Evolutionary conservation across 495 filamentous ascomycete genomes (phyloP), one percentile per base, ranked within the genome.

Genomic region (Clohesyomyces aquaticus): DNA sequence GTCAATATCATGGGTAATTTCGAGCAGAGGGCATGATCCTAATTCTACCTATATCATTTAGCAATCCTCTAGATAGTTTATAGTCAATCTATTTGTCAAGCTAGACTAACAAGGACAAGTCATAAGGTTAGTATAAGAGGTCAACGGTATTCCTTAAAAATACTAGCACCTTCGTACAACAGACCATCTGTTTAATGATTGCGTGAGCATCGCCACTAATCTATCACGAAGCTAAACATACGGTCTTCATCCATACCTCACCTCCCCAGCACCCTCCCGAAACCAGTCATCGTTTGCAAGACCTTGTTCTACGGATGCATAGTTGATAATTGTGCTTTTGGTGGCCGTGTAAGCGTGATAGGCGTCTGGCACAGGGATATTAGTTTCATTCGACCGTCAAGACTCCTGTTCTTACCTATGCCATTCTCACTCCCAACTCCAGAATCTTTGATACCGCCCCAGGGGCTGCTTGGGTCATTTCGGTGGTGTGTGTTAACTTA

Each of bases 301-400:
- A 18, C 55, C 47, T 51, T 73, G 59, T 26, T 69, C 63, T 9
- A 55, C 58, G 2, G 59, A 47, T 9, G 69, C 84, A 53, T 85
- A 83, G 65, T 85, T 85, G 38, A 85, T 78, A 43, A 85, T 81
- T 0, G 79, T 85, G 56, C 83, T 85, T 71, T 85, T 85, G 12
- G 77, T 78, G 51, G 74, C 81, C 11, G 82, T 85, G 66, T 85
- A 85, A 22, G 80, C 80, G 43, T 82, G 72, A 66, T 83, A 85
- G 0, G 82, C 82, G 60, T 83, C 83, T 73, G 27, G 21, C 8
- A 8, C 3, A 19, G 14, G 21, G 9, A 16, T 28, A 23, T 49
- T 27, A 51, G 29, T 28, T n/a, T 21, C 32, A 47, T 52, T 18
- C 42, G 47, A 8, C 8, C 16, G 23, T 9, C n/a, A 51, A 26